Evolutionary conservation across 805 yeast genomes (phyloP).

Genomic region (Saccharomycopsis vini): DNA sequence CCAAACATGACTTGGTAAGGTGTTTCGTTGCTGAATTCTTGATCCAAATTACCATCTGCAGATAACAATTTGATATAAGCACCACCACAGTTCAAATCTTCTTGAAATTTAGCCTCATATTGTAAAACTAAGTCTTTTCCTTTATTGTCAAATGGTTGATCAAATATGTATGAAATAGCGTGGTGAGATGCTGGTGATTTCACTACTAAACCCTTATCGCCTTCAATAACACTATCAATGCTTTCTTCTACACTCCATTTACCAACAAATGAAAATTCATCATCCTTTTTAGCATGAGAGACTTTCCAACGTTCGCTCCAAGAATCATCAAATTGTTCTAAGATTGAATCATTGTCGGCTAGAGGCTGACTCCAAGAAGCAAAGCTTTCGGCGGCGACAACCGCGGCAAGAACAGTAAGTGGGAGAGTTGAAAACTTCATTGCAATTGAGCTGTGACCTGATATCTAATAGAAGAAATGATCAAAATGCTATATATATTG

Average conservation of each 20-base stretch:
- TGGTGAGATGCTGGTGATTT: conserved; percentile 72
- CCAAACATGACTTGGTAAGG: conserved; percentile 90
- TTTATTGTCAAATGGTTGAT: conserved; percentile 47
- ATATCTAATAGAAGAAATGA: no score
- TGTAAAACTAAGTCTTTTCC: conserved; percentile 69
- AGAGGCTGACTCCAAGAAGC: neutral
- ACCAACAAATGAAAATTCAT: conserved; percentile 56
- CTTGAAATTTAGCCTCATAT: conserved; percentile 80
- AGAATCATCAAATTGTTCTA: conserved; percentile 53
- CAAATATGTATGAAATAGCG: conserved; percentile 64
- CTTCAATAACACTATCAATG: conserved; percentile 47
- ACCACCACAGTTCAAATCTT: conserved; percentile 79
- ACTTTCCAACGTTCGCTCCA: conserved; percentile 44
- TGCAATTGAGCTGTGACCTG: no score
- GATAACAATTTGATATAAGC: conserved; percentile 74
- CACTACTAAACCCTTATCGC: conserved; percentile 71
- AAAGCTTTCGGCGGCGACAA: conserved; percentile 1
- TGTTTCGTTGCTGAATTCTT: conserved; percentile 52
- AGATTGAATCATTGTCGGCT: conserved; percentile 34
- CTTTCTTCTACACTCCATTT: conserved; percentile 66
- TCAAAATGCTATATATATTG: no score
- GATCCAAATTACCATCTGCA: conserved; percentile 28
- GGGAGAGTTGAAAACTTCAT: conserved; percentile 4
- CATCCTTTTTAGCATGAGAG: conserved; percentile 48
- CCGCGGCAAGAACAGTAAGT: neutral